These are phyloP conservation scores for Dothistroma pini DNA, from an alignment of 2,329 filamentous ascomycete genomes.

Conservation along the genomic window DNA sequence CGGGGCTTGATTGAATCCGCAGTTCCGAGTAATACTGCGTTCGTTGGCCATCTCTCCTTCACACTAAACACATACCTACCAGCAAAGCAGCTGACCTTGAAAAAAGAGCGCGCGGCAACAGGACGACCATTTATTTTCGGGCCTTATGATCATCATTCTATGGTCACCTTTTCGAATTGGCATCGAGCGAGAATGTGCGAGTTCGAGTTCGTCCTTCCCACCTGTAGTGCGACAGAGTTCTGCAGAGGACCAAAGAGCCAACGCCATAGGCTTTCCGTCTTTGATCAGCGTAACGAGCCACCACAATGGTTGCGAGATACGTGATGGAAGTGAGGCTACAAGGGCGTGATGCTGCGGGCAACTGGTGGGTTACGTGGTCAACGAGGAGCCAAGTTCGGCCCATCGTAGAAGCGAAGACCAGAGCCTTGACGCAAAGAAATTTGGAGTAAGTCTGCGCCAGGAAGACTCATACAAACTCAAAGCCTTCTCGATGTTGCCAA, in stretches of 20 bases:
- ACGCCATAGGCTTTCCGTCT: constrained; percentile 11
- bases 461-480: neutral
- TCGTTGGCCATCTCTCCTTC: constrained; percentile 5
- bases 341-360: constrained; percentile 13
- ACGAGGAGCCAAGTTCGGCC: neutral
- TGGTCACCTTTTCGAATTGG: constrained; percentile 16
- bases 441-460: neutral
- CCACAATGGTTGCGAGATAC: constrained; percentile 1
- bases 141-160: neutral
- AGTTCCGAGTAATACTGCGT: constrained; percentile 5
- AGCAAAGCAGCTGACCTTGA: constrained; percentile 6
- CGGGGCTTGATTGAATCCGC: constrained; percentile 17
- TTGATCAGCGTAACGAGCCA: constrained; percentile 11
- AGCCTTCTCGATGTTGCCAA: no score
- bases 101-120: constrained; percentile 1
- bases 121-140: neutral
- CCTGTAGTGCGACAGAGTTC: constrained; percentile 8
- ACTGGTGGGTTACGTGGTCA: constrained; percentile 14
- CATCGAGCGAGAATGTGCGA: constrained; percentile 15
- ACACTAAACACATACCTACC: neutral
- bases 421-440: neutral
- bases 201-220: constrained; percentile 15
- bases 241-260: constrained; percentile 1
- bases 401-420: neutral
- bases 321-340: constrained; percentile 12